These are phyloP conservation scores for Arthrobotrys musiformis DNA, from an alignment of 2,329 filamentous ascomycete species.

Conservation along the genomic window DNA sequence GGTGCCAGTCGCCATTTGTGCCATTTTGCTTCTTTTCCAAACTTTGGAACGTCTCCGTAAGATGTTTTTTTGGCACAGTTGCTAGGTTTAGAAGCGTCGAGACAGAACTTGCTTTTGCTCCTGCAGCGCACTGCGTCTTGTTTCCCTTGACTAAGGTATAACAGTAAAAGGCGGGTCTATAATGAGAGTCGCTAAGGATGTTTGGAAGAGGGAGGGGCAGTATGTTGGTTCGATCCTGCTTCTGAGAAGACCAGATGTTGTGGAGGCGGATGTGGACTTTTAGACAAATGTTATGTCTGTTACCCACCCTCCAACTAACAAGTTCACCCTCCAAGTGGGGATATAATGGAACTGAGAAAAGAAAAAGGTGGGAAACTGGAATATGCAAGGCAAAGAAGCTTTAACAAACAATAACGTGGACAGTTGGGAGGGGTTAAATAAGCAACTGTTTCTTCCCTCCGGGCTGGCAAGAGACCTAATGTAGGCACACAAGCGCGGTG, in stretches of 20 bases:
- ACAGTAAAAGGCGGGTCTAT: slow-evolving; percentile 21
- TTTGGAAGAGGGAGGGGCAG: slow-evolving; percentile 38
- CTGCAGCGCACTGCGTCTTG: slow-evolving; percentile 27
- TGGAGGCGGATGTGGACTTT: slow-evolving; percentile 48
- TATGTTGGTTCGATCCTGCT: slow-evolving; percentile 42
- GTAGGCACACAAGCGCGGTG: slow-evolving; percentile 43
- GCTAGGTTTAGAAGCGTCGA: slow-evolving; percentile 33
- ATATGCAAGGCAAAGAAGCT: slow-evolving; percentile 34
- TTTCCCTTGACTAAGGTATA: slow-evolving; percentile 24
- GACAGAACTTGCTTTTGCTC: slow-evolving; percentile 39
- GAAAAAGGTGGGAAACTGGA: slow-evolving; percentile 31
- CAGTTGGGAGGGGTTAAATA: slow-evolving; percentile 53
- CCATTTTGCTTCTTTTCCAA: slow-evolving; percentile 37
- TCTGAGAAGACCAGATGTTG: slow-evolving; percentile 41
- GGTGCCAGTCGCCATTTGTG: slow-evolving; percentile 29
- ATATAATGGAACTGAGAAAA: slow-evolving; percentile 47
- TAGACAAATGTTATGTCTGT: slow-evolving; percentile 49
- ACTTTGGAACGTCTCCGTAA: slow-evolving; percentile 12
- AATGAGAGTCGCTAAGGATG: slow-evolving; percentile 38
- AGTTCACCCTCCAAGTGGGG: slow-evolving; percentile 5
- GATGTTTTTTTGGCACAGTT: slow-evolving; percentile 33
- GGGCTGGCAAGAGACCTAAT: slow-evolving; percentile 16
- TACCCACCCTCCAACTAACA: slow-evolving; percentile 33
- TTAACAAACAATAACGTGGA: slow-evolving; percentile 52
- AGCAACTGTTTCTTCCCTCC: slow-evolving; percentile 30